phyloP scores from a whole-genome alignment of 139 green algal genomes.

The Picochlorum costavermella region DNA sequence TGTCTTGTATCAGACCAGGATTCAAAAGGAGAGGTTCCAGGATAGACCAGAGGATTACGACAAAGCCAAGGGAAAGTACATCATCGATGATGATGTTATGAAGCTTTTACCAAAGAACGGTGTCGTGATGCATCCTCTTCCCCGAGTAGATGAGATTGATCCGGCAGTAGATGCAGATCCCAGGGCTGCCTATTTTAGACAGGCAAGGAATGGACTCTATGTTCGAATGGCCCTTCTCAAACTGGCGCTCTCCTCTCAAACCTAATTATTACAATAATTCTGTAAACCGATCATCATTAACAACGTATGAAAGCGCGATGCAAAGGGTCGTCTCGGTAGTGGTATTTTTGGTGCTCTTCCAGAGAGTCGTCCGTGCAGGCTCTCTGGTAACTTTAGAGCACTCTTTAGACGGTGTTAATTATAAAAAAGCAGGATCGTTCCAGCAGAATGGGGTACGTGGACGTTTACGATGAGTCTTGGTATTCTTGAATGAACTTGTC shows the following conservation, averaged over 20 bases:
- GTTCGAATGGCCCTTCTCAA: conserved; percentile 98
- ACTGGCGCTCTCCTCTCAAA: conserved; percentile 30
- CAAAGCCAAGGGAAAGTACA: conserved; percentile 81
- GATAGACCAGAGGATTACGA: conserved; percentile 67
- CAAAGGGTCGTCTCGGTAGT: too few species aligned
- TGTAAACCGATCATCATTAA: neutral
- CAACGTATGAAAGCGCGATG: neutral
- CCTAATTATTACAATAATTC: conserved; percentile 1
- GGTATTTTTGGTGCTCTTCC: too few species aligned
- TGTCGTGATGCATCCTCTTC: conserved; percentile 96
- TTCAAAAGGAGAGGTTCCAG: conserved; percentile 96
- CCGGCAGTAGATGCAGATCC: conserved; percentile 88
- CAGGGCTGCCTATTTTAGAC: conserved; percentile 93
- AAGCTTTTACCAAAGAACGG: conserved; percentile 59
- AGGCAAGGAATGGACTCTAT: conserved; percentile 94
- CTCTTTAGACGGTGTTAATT: too few species aligned
- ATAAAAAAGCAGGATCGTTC: too few species aligned
- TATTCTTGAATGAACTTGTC: too few species aligned
- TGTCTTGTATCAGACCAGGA: conserved; percentile 97
- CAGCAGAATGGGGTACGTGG: too few species aligned
- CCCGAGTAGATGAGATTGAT: conserved; percentile 94
- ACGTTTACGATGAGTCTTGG: too few species aligned
- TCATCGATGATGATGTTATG: conserved; percentile 84
- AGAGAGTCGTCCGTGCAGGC: too few species aligned
- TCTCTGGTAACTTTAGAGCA: too few species aligned